Conservation (phyloP, 1,139 yeast species). For the Geotrichum cucujoidarum region DNA sequence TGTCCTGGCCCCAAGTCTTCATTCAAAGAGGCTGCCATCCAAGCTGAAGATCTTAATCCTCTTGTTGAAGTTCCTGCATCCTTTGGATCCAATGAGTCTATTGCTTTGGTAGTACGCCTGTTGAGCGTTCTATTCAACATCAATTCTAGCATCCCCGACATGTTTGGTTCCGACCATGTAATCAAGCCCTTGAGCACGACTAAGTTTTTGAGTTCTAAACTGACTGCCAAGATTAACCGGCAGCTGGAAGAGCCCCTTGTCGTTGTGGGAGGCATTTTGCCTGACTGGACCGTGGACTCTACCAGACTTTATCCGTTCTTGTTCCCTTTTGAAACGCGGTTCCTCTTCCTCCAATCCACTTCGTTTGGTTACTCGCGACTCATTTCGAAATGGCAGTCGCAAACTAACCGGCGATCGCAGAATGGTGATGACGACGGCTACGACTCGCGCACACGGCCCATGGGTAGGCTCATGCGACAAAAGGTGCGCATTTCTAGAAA, state of each 20-base stretch:
- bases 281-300: conserved; percentile 75
- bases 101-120: conserved; percentile 51
- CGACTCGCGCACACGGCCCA: conserved; percentile 34
- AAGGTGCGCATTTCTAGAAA: conserved; percentile 75
- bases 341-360: conserved; percentile 75
- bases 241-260: conserved; percentile 88
- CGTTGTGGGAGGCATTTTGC: conserved; percentile 82
- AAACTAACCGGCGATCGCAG: conserved; percentile 9
- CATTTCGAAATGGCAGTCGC: conserved; percentile 71
- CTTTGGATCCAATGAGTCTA: conserved; percentile 42
- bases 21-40: conserved; percentile 25
- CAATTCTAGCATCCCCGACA: conserved; percentile 37
- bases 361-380: conserved; percentile 89
- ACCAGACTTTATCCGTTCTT: conserved; percentile 74
- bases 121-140: conserved; percentile 51
- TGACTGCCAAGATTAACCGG: conserved; percentile 79
- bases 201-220: conserved; percentile 67
- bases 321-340: conserved; percentile 78
- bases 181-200: conserved; percentile 37
- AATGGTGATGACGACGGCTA: conserved; percentile 11
- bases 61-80: conserved; percentile 32
- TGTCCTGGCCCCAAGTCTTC: conserved; percentile 34
- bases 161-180: conserved; percentile 20
- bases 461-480: conserved; percentile 77
- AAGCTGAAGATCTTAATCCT: conserved; percentile 36